Base-by-base conservation (phyloP, 331 rosid species). In the Erythrophleum ivorense region DNA sequence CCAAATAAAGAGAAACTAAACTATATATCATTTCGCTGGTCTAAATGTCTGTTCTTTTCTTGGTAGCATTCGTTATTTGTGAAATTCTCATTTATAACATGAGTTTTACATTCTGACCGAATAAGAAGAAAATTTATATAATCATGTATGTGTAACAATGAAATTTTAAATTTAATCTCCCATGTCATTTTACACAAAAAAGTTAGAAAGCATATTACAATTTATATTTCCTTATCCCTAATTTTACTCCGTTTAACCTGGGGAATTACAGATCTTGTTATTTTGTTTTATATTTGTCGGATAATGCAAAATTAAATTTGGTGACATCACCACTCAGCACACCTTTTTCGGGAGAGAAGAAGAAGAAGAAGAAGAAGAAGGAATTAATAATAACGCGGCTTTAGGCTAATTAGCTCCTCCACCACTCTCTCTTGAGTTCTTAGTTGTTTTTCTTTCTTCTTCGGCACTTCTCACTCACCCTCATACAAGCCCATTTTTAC, bases 371-470 rank as follows among this genome's bases (percentile, higher is more conserved):
- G 52, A 48, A 46, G 31, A 15, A 1, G 3, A n/a, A n/a, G n/a
- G 1, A 29, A 46, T 12, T 9, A 16, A 63, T n/a, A 75, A 18
- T 50, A 81, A 89, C 89, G 86, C 90, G 87, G 81, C 84, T 82
- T 84, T 24, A 46, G 50, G 75, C 57, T 70, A 5, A 19, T 49
- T 68, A 7, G 24, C 21, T 2, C 10, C 31, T 38, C 31, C 49
- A 38, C 31, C 49, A 3, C 69, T 45, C 76, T 49, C 36, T 3
- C 8, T 3, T 15, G 8, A 13, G 9, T 74, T 53, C 18, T 33
- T 7, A 7, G 2, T 24, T 21, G 15, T 21, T 58, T 34, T 8
- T 15, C 21, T 19, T 4, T 3, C 40, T 14, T 41, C 45, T 14
- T 31, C 15, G 53, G 18, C 60, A 41, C 43, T 45, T 52, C 68